A percentile compares a stretch with the other conserved stretches of the same genome.
These are phyloP conservation scores for Boletellus ananiceps DNA, from an alignment of 768 basidiomycete genomes.

Conservation along the genomic window DNA sequence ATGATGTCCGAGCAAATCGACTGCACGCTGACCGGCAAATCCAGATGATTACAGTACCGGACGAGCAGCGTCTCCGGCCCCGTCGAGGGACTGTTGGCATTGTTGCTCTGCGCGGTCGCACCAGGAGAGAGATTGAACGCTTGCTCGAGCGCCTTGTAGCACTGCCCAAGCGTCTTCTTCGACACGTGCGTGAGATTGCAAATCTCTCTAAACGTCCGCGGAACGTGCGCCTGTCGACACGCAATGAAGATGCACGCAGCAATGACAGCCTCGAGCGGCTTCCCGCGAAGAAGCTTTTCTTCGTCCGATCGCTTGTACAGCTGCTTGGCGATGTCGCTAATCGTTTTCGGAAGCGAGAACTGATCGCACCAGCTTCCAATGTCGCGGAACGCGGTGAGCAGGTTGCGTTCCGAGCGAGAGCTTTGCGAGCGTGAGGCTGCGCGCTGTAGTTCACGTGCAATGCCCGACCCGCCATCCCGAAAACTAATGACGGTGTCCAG, in stretches of 20 bases:
- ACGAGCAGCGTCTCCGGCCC: slow-evolving; percentile 85
- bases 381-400: slow-evolving; percentile 85
- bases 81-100: slow-evolving; percentile 39
- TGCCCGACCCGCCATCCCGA: slow-evolving; percentile 89
- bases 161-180: slow-evolving; percentile 94
- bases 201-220: slow-evolving; percentile 93
- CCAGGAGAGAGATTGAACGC: slow-evolving; percentile 87
- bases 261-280: slow-evolving; percentile 88
- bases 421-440: slow-evolving; percentile 79
- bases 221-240: slow-evolving; percentile 92
- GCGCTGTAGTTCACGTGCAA: slow-evolving; percentile 88
- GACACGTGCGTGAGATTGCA: slow-evolving; percentile 90
- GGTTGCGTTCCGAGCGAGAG: slow-evolving; percentile 78
- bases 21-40: slow-evolving; percentile 77
- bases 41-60: slow-evolving; percentile 93
- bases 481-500: slow-evolving; percentile 94
- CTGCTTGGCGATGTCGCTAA: slow-evolving; percentile 95
- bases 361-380: slow-evolving; percentile 94
- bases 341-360: slow-evolving; percentile 89
- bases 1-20: slow-evolving; percentile 82
- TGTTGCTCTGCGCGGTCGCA: slow-evolving; percentile 52
- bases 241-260: slow-evolving; percentile 99
- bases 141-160: slow-evolving; percentile 83
- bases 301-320: slow-evolving; percentile 96
- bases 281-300: slow-evolving; percentile 87